Conservation (phyloP, 2,329 filamentous ascomycete species). For the Apiospora saccharicola region DNA sequence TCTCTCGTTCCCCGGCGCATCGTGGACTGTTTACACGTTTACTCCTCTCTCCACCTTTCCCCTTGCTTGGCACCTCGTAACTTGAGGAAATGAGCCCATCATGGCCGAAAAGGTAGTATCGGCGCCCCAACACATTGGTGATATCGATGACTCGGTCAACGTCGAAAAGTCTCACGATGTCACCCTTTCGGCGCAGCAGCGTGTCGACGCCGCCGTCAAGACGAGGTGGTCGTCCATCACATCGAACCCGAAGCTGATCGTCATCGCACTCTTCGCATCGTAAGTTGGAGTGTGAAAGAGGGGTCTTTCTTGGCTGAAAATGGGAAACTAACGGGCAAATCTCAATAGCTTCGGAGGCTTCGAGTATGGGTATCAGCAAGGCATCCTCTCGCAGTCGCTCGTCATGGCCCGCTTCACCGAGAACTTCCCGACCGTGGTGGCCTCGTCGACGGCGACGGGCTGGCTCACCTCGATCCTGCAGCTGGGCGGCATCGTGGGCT, state of each 20-base stretch:
- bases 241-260: conserved; percentile 46
- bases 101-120: conserved; percentile 13
- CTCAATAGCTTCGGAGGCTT: conserved; percentile 55
- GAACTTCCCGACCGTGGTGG: conserved; percentile 56
- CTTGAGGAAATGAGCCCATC: neutral
- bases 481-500: conserved; percentile 64
- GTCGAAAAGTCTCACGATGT: conserved; percentile 10
- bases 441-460: conserved; percentile 54
- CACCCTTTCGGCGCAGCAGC: conserved; percentile 26
- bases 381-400: conserved; percentile 60
- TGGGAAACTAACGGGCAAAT: neutral
- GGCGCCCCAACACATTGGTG: conserved; percentile 14
- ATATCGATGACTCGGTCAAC: neutral
- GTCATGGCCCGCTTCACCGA: conserved; percentile 59
- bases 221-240: conserved; percentile 41
- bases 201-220: conserved; percentile 27
- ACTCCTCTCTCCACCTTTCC: neutral
- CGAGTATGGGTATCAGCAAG: conserved; percentile 62
- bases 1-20: neutral
- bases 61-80: neutral
- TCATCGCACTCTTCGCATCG: conserved; percentile 51
- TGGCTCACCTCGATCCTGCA: conserved; percentile 56
- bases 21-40: neutral
- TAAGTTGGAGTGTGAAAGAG: conserved; percentile 33
- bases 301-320: neutral